These are phyloP conservation scores for Hibiscus syriacus DNA, from an alignment of 345 rosid species.

Conservation along the genomic window DNA sequence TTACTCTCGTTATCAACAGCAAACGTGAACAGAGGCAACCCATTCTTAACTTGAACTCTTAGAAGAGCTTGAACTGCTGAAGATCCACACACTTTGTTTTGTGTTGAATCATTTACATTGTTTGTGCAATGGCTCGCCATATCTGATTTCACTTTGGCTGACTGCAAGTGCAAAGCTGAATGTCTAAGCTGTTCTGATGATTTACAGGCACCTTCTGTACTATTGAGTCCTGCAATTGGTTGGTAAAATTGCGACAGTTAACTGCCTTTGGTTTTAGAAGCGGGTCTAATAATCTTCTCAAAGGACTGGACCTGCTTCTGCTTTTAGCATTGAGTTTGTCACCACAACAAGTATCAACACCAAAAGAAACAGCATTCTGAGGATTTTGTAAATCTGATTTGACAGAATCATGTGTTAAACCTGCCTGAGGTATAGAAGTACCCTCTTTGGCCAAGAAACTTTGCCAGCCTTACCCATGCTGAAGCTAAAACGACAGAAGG, in stretches of 20 bases:
- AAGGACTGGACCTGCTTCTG: constrained; percentile 68
- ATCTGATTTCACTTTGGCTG: constrained; percentile 37
- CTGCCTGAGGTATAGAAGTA: constrained; percentile 23
- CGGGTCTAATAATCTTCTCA: constrained; percentile 78
- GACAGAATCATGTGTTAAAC: constrained; percentile 23
- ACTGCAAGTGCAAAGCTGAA: constrained; percentile 21
- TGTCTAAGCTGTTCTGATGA: constrained; percentile 24
- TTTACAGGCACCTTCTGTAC: constrained; percentile 26
- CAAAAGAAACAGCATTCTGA: constrained; percentile 30
- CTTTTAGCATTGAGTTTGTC: constrained; percentile 30
- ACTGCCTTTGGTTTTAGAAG: constrained; percentile 54
- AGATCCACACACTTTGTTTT: constrained; percentile 33
- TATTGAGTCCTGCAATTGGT: constrained; percentile 31
- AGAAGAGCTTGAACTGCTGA: constrained; percentile 68
- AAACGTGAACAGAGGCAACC: constrained; percentile 74
- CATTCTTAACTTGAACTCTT: constrained; percentile 70
- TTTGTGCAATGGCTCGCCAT: constrained; percentile 26
- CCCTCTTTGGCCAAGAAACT: constrained; percentile 39
- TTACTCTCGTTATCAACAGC: constrained; percentile 67
- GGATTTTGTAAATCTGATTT: constrained; percentile 31
- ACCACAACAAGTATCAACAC: constrained; percentile 17
- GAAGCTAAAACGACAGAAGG: constrained; percentile 65
- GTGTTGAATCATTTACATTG: constrained; percentile 31
- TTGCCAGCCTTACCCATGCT: constrained; percentile 48
- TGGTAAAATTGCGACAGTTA: constrained; percentile 27